Percentiles rank a stretch among this genome's conserved stretches.
Conservation (phyloP, 2,329 filamentous ascomycete genomes). For the Calonectria pseudoreteaudii region DNA sequence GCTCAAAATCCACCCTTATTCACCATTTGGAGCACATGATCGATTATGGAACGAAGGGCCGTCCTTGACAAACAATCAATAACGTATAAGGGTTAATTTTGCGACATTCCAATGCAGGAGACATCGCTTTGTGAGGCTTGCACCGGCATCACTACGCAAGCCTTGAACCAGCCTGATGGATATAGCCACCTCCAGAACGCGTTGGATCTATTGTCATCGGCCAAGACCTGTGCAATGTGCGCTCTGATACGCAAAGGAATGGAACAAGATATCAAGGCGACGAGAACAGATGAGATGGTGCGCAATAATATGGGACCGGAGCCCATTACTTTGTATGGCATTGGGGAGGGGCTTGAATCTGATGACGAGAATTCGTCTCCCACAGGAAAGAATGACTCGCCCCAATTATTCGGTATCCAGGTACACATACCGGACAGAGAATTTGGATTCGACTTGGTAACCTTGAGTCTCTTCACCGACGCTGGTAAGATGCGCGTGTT, state of each 20-base stretch:
- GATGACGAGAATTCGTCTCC: not conserved
- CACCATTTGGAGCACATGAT: not conserved
- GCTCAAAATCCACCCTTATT: not conserved
- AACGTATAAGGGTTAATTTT: not conserved
- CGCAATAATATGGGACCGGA: not conserved
- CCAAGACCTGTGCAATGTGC: not conserved
- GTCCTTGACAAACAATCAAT: not conserved
- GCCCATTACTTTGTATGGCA: not conserved
- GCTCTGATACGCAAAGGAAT: not conserved
- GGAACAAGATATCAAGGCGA: not conserved
- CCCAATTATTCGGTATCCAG: not conserved
- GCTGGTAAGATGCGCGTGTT: not conserved
- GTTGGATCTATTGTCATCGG: not conserved
- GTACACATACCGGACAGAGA: not conserved
- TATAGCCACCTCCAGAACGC: not conserved
- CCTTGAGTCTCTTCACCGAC: not conserved
- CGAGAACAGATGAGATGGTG: not conserved
- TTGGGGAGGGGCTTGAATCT: not conserved
- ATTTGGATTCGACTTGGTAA: not conserved
- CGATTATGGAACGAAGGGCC: not conserved
- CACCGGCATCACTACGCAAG: not conserved
- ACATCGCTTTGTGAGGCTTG: not conserved
- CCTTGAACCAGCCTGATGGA: not conserved
- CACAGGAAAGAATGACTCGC: not conserved
- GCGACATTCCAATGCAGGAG: not conserved